Percentiles rank a stretch among this genome's conserved stretches.
These are phyloP conservation scores for Cutaneotrichosporon sp. DNA, from an alignment of 1,284 basidiomycete genomes.

Conservation along the genomic window DNA sequence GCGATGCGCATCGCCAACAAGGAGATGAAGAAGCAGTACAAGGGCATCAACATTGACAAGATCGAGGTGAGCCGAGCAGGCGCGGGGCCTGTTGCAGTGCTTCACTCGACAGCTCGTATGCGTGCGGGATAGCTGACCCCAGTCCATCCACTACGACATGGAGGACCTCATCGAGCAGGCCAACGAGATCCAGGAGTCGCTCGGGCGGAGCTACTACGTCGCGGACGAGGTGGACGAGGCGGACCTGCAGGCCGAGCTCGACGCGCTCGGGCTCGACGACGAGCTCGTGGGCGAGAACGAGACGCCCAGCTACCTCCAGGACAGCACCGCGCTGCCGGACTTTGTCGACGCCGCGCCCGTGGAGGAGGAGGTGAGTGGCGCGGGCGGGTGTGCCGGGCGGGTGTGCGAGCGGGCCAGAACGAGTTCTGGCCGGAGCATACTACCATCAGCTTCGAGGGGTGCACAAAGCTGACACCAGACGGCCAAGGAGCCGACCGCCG, in stretches of 20 bases:
- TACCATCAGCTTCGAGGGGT: too few relatives aligned
- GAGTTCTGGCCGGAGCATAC: too few relatives aligned
- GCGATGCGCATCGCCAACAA: constrained; percentile 98
- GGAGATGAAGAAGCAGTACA: constrained; percentile 95
- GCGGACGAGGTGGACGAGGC: constrained; percentile 98
- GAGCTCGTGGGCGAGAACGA: constrained; percentile 72
- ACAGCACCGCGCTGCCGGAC: constrained; percentile 82
- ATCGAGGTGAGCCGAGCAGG: constrained; percentile 76
- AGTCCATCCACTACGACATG: constrained; percentile 97
- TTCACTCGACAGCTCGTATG: too few relatives aligned
- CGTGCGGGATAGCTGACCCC: constrained; percentile 13
- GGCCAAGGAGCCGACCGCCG: constrained; percentile 26
- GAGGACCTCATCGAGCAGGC: constrained; percentile 96
- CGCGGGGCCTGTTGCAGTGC: too few relatives aligned
- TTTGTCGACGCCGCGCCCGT: constrained; percentile 81
- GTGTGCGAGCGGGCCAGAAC: too few relatives aligned
- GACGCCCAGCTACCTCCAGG: constrained; percentile 78
- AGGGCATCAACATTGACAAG: constrained; percentile 96
- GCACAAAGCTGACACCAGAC: neutral
- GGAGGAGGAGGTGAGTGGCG: constrained; percentile 43
- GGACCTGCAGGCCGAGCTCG: constrained; percentile 93
- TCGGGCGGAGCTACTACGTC: constrained; percentile 91
- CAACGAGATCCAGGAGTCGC: constrained; percentile 94
- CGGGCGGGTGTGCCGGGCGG: too few relatives aligned
- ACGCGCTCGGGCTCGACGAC: constrained; percentile 76